Evolutionary conservation across 768 basidiomycete genomes (phyloP), one percentile per base, ranked within the genome.

Genomic region (Lentinula edodes): DNA sequence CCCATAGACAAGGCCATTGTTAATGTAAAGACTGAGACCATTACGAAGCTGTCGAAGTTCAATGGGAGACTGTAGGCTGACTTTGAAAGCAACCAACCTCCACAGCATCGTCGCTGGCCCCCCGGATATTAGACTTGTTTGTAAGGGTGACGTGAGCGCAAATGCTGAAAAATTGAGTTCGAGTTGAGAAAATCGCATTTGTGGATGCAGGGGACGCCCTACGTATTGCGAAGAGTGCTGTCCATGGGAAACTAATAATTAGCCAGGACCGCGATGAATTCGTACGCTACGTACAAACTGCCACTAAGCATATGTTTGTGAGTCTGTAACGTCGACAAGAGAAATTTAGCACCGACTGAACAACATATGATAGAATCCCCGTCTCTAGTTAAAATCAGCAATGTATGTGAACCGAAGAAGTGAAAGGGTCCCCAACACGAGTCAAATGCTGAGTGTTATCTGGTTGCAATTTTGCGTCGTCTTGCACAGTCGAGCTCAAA

Each of bases 151-250:
- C 5, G 79, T 72, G n/a, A 86, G 76, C 16, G 80, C 82, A 61
- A 77, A 86, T 6, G 84, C 84, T 86, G 18, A 28, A 4, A 28
- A 18, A 34, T 15, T 35, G 13, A 52, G 34, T n/a, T 12, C 51
- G 5, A 35, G 18, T 10, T 52, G 32, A 52, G 16, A 7, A 52
- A 34, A 10, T 16, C 9, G 3, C 13, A 4, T 28, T 16, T 50
- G 15, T 5, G 51, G 28, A 43, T 2, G 46, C 23, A 12, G 20
- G 5, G 3, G 8, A 12, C n/a, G 32, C 9, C 84, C 71, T 65
- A 85, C 84, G 84, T 61, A 86, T 84, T 35, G 84, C 83, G 75
- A 85, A 80, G 36, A 86, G 85, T 9, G 84, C 84, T 85, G 28
- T n/a, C 20, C 18, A 20, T 9, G 32, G 46, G 20, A 62, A 41